Evolutionary conservation across 2,329 filamentous ascomycete genomes (phyloP), one percentile per base, ranked within the genome.

Genomic region (Cordyceps pruinosa): DNA sequence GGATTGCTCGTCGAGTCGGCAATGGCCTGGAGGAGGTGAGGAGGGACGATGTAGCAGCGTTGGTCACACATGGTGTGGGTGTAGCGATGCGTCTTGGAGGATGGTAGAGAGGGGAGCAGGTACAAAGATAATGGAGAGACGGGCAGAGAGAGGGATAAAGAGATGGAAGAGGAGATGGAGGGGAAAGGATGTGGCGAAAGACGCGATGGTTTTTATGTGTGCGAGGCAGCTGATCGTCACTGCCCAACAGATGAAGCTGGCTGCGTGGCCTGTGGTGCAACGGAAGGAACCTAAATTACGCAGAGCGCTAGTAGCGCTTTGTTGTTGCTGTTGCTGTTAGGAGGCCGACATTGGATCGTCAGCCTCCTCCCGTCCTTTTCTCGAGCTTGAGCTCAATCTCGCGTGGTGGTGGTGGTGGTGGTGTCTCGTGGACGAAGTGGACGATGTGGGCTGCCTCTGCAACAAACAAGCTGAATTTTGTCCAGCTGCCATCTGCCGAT

Each of bases 21-120:
- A 52, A 79, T 76, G 55, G 69, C 70, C 32, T 64, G 67, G 23
- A 79, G 70, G 12, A 79, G 69, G 57, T 79, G 73, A 21, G 77
- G 76, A 21, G 76, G 76, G 5, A 79, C 71, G 57, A 77, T 72
- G 58, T 67, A 73, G 65, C 73, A 77, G 57, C 63, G 65, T 37
- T 56, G 45, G 50, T 56, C 51, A 44, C 50, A 56, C 49, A 54
- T 59, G 55, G 26, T 52, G 21, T 30, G 25, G 3, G 10, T 13
- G 23, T 12, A n/a, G 26, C 12, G 17, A 19, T 28, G 42, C 19
- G 15, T 32, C 21, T 42, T 23, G 28, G 25, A 23, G 10, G 15
- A n/a, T 37, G 47, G 3, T 32, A 21, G 41, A 28, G 3, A 26
- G 13, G 4, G 7, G 7, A 15, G n/a, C 26, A 21, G 15, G 9